Conservation (phyloP, 1,139 yeast species). For the Keqinozyma sinolaborantium region DNA sequence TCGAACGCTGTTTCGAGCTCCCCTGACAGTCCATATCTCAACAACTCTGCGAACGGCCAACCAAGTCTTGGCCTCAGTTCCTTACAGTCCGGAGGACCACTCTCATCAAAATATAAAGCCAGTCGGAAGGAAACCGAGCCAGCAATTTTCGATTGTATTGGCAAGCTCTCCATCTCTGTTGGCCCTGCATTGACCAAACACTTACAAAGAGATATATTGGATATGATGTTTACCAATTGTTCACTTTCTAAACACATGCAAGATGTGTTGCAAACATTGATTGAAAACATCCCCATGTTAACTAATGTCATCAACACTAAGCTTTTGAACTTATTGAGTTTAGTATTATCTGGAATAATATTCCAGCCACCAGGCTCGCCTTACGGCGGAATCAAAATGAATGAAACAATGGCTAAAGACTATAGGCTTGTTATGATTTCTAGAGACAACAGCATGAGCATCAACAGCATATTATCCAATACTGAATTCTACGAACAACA, state of each 20-base stretch:
- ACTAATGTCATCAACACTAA: constrained; percentile 70
- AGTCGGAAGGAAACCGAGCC: constrained; percentile 74
- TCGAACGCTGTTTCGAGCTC: constrained; percentile 37
- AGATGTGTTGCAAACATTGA: constrained; percentile 65
- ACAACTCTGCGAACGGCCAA: constrained; percentile 8
- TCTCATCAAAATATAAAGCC: constrained; percentile 54
- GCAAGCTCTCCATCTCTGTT: constrained; percentile 81
- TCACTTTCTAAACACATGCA: constrained; percentile 80
- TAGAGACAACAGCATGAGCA: constrained; percentile 55
- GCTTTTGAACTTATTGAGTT: constrained; percentile 67
- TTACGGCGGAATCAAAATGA: constrained; percentile 59
- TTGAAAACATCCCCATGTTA: constrained; percentile 75
- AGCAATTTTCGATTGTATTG: constrained; percentile 85
- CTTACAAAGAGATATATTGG: constrained; percentile 76
- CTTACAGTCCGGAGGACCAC: constrained; percentile 25
- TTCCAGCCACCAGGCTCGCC: constrained; percentile 92
- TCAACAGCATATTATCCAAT: constrained; percentile 34
- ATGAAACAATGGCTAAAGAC: constrained; percentile 64
- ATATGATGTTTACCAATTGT: constrained; percentile 71
- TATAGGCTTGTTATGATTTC: constrained; percentile 72
- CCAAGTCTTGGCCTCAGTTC: constrained; percentile 15
- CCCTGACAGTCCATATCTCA: constrained; percentile 12
- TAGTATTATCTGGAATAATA: constrained; percentile 76
- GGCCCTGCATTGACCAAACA: constrained; percentile 96
- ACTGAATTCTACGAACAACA: constrained; percentile 38